Base-by-base conservation (phyloP, 768 basidiomycete species). In the Collybia nuda region DNA sequence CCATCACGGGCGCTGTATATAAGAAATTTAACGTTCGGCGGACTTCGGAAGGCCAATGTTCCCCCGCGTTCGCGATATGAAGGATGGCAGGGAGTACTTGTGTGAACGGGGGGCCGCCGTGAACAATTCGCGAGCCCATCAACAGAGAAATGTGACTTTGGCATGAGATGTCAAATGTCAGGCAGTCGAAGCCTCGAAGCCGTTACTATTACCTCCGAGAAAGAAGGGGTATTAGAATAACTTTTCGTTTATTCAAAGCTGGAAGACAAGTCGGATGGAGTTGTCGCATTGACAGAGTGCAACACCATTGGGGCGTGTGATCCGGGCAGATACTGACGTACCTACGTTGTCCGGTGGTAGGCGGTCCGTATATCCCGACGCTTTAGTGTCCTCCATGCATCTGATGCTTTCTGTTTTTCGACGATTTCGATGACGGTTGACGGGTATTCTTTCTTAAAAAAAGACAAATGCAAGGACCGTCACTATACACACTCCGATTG, bases 151-250 rank as follows among this genome's bases (percentile, higher is more conserved):
- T 40, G 37, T 26, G 35, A 51, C 17, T 54, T 56, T 56, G 53
- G 51, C 59, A 58, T 52, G 59, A 44, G 54, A 56, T 60, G 56
- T 57, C 58, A 58, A 54, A 6, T 18, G 45, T 53, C 50, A 52
- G 47, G 55, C 46, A 46, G 44, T 47, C 23, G 41, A 38, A 43
- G 28, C 36, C 36, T 26, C 44, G 18, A 38, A 38, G 28, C 21
- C 32, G 32, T 32, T 32, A 32, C n/a, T 29, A 32, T 24, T 29
- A 21, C 26, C 19, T 29, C 36, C 37, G 22, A 38, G 24, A 29
- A 21, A 47, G 37, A 26, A 47, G 23, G 32, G 44, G 19, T 22
- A 11, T 21, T 43, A n/a, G 28, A 28, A 46, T 9, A 17, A 24
- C 9, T 38, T 39, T 39, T 18, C 23, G 37, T 39, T 28, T 28